These are phyloP conservation scores for Tolypocladium paradoxum DNA, from an alignment of 2,329 filamentous ascomycete species.

Conservation along the genomic window DNA sequence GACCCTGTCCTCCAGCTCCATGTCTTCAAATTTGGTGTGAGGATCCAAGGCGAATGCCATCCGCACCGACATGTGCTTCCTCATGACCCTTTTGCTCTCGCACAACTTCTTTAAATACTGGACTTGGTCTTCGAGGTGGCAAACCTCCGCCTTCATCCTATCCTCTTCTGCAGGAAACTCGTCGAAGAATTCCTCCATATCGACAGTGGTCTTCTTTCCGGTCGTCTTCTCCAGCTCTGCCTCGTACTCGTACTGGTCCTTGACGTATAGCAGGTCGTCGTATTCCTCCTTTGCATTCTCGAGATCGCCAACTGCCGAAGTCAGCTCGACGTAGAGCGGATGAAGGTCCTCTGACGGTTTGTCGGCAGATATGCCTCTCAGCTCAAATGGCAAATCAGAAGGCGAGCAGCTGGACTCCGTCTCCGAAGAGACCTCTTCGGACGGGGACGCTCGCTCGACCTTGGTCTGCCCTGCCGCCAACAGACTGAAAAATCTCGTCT, in stretches of 20 bases:
- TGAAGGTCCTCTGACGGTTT: constrained; percentile 30
- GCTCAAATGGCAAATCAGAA: constrained; percentile 17
- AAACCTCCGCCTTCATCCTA: constrained; percentile 21
- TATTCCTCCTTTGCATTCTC: constrained; percentile 36
- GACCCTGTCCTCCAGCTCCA: constrained; percentile 24
- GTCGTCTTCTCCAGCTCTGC: constrained; percentile 19
- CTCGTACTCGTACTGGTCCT: constrained; percentile 26
- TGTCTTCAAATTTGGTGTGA: constrained; percentile 26
- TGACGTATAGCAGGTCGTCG: constrained; percentile 30
- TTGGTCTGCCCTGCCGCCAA: constrained; percentile 18
- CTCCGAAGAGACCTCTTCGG: neutral
- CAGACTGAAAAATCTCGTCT: constrained; percentile 27
- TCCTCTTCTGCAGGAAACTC: constrained; percentile 28
- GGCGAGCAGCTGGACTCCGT: neutral
- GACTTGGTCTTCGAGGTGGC: constrained; percentile 21
- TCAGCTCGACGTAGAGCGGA: constrained; percentile 34
- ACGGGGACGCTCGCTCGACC: constrained; percentile 1
- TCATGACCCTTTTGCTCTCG: constrained; percentile 29
- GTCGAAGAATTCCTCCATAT: constrained; percentile 32
- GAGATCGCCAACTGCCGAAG: constrained; percentile 32
- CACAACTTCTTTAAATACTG: constrained; percentile 27
- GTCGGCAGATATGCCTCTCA: constrained; percentile 24
- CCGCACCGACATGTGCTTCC: constrained; percentile 26
- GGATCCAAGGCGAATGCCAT: constrained; percentile 30
- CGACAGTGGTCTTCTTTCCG: constrained; percentile 18